Base-by-base conservation (phyloP, 805 yeast genomes). In the Candida nemodendra region DNA sequence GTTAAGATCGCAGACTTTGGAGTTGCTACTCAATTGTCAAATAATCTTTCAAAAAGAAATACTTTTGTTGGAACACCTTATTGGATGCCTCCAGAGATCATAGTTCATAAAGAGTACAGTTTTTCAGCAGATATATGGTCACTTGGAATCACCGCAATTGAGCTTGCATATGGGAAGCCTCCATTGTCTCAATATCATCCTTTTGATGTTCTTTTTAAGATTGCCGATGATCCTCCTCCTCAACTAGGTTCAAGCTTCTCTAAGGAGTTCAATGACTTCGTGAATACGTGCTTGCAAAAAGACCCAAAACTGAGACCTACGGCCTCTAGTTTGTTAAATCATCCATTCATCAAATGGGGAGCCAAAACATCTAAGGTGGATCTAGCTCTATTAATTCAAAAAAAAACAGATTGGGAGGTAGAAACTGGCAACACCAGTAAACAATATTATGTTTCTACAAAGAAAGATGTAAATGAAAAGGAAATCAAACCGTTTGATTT, bases 1-100 rank as follows among this genome's bases (percentile, higher is more conserved):
- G 91, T 88, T 11, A 93, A 91, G 53, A 71, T 91, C 33, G 97
- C 96, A 2, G 99, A 91, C 60, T 91, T 91, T 62, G 98, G 98
- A 1, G 96, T 91, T 9, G 95, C 98, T 1, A 86, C 97, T 1
- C 84, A 81, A 50, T 69, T 64, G 4, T 71, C 79, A 2, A 81
- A 80, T 35, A 70, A 76, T 49, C 63, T 77, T 40, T 69, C 76
- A 13, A 69, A 78, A 40, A 39, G 69, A 30, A 68, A 72, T 57
- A 64, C 82, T 0, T 69, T 76, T 54, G 81, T 76, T 3, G 82
- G 82, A 0, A 76, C 82, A 0, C 81, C 82, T 0, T 76, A 76
- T 49, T 77, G 81, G 80, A 75, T 77, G 81, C 78, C 82, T 1
- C 82, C 82, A 0, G 82, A 77, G 39, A 76, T 77, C 2, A 75